Base-by-base conservation (phyloP, 2,329 filamentous ascomycete genomes). In the Didymella pomorum region DNA sequence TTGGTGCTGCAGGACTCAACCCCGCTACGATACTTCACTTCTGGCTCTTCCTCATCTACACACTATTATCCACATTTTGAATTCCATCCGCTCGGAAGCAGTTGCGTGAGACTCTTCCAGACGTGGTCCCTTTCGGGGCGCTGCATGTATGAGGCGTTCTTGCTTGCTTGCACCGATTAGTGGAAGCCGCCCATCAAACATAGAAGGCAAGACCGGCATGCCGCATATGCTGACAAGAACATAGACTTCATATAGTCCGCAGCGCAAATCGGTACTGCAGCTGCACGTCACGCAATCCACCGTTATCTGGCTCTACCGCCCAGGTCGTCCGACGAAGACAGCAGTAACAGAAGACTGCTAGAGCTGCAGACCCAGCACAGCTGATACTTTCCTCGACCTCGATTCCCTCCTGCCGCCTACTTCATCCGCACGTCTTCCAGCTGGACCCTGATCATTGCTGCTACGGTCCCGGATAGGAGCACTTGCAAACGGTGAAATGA, bases 401-500 rank as follows among this genome's bases (percentile, higher is more conserved):
- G 6, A 26, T 2, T n/a, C 23, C 16, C 14, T 26, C 41, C 21
- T n/a, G 21, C 23, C 21, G 21, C 6, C 6, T 2, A 23, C 3
- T 6, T n/a, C 16, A 6, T 21, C 12, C 14, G 25, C 12, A 23
- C 12, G 12, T 5, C 20, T 42, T 42, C 14, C 39, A 14, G 20
- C 20, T 42, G 20, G 11, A 42, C 10, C 39, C 20, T 42, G 35
- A 18, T 16, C 1, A 20, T 42, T 4, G 39, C 39, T 25, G 39
- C 39, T 25, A 18, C 39, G 23, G 48, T 28, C 29, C 16, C n/a
- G 8, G 11, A 41, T 41, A 31, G 47, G 46, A 45, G 12, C 20
- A 16, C 29, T 11, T 18, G 16, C 39, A 50, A 50, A 45, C 20
- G 9, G 45, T 53, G 45, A 53, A 50, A 14, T 35, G 26, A 49